A percentile compares a stretch with the other conserved stretches of the same genome.
phyloP scores from a whole-genome alignment of 345 rosid species.

The Crucihimalaya himalaica region DNA sequence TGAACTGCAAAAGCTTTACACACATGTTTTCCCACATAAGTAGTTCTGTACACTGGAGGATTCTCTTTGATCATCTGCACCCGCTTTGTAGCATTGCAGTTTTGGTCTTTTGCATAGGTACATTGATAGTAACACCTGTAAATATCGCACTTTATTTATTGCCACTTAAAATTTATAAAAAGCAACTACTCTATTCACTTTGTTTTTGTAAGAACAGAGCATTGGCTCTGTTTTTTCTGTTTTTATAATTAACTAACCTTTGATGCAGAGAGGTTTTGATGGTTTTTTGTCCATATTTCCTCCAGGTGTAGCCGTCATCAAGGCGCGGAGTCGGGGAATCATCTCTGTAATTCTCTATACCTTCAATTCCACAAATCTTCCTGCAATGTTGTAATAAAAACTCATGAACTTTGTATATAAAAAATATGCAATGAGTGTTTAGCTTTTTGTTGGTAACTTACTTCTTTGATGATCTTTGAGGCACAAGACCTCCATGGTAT shows the following conservation, averaged over 20 bases:
- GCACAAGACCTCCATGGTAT: neutral
- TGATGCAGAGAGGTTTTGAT: slow-evolving; percentile 39
- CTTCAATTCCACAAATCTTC: neutral
- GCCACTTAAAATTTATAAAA: too few species aligned
- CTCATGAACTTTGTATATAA: neutral
- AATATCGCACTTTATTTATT: neutral
- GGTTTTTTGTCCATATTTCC: slow-evolving; percentile 55
- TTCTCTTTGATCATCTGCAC: slow-evolving; percentile 40
- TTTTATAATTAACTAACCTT: slow-evolving; percentile 25
- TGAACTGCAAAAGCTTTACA: neutral
- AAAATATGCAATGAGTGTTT: neutral
- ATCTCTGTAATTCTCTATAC: neutral
- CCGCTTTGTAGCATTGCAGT: slow-evolving; percentile 50
- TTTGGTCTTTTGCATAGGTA: slow-evolving; percentile 41
- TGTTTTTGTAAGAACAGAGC: neutral
- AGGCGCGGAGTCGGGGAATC: neutral
- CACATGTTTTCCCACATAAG: slow-evolving; percentile 43
- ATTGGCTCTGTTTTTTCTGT: neutral
- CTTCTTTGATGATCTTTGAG: neutral
- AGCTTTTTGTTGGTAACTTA: neutral
- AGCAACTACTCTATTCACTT: too few species aligned
- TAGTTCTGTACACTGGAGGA: slow-evolving; percentile 37
- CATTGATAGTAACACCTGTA: slow-evolving; percentile 50
- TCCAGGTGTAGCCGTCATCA: slow-evolving; percentile 46
- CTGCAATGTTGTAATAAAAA: neutral